Base-by-base conservation (phyloP, 352 stramenopile genomes). In the Vaucheria bursata region DNA sequence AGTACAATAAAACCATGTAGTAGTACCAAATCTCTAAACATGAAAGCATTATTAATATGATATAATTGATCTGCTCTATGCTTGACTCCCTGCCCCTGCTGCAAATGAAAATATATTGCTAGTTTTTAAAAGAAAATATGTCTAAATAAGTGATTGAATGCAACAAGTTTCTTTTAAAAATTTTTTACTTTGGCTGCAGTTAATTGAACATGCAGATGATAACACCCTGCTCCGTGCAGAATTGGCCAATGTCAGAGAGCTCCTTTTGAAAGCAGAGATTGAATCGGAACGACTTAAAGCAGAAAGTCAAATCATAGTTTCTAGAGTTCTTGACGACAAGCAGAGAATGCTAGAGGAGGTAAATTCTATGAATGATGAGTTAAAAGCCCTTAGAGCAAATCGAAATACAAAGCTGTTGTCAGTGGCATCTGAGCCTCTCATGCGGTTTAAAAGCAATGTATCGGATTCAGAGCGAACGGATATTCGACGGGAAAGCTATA, bases 351-450 rank as follows among this genome's bases (percentile, higher is more conserved):
- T 83, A 31, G 77, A 83, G 36, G 77, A 83, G 73, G 74, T 83
- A 72, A 83, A 83, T 72, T 73, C 67, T 50, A 83, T 83, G 77
- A 83, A 77, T 52, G 77, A 83, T 0, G 73, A 74, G 18, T 70
- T 70, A 29, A 4, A 34, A 5, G 71, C 37, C 7, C 70, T 78
- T 18, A 39, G 49, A 25, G 64, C 38, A 34, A n/a, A 71, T 78
- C 6, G 71, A 77, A 32, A 37, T 37, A 36, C 75, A 33, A 75
- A n/a, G 49, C 37, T 80, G n/a, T n/a, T n/a, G n/a, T 6, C 39
- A 65, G 12, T 53, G 34, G 59, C 59, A 36, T 6, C 71, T 72
- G 45, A 1, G 25, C 39, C 39, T 12, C 5, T 12, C 5, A 12
- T 5, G 5, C 5, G 39, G 70, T 12, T 1, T 29, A 25, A 31